Conservation (phyloP, 306 rosid species). For the Mimosa bimucronata region DNA sequence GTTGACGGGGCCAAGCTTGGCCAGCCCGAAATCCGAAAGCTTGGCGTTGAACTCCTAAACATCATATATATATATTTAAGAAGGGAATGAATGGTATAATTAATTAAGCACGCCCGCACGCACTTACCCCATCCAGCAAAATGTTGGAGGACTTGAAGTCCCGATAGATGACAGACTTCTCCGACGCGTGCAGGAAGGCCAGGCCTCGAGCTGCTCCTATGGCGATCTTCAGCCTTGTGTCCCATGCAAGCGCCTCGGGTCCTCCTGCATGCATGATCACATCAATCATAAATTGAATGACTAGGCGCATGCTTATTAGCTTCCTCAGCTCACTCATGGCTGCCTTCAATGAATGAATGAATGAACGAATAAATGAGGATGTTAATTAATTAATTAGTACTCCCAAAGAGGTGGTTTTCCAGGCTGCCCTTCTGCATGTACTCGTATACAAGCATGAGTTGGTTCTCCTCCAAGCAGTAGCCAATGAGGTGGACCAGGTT, state of each 20-base stretch:
- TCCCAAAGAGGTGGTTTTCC: constrained; percentile 85
- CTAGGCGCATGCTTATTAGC: no score
- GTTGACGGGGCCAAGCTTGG: constrained; percentile 70
- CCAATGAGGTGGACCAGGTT: constrained; percentile 82
- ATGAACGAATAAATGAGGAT: no score
- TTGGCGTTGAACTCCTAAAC: constrained; percentile 71
- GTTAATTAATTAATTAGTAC: no score
- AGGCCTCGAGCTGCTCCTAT: constrained; percentile 86
- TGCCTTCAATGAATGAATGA: no score
- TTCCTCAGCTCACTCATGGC: no score
- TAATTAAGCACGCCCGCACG: no score
- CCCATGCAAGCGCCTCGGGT: constrained; percentile 75
- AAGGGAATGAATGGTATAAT: no score
- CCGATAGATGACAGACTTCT: constrained; percentile 74
- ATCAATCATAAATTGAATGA: no score
- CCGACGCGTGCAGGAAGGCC: constrained; percentile 61
- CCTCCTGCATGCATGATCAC: constrained; percentile 42
- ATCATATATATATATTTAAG: no score
- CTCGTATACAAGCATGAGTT: constrained; percentile 71
- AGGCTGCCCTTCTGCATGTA: constrained; percentile 82
- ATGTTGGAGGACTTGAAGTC: constrained; percentile 91
- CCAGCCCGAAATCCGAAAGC: constrained; percentile 88
- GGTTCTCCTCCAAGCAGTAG: constrained; percentile 72
- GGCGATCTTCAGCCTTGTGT: constrained; percentile 67
- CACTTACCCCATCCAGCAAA: constrained; percentile 63